phyloP scores from a whole-genome alignment of 805 yeast genomes.

The Yamadazyma olivae region DNA sequence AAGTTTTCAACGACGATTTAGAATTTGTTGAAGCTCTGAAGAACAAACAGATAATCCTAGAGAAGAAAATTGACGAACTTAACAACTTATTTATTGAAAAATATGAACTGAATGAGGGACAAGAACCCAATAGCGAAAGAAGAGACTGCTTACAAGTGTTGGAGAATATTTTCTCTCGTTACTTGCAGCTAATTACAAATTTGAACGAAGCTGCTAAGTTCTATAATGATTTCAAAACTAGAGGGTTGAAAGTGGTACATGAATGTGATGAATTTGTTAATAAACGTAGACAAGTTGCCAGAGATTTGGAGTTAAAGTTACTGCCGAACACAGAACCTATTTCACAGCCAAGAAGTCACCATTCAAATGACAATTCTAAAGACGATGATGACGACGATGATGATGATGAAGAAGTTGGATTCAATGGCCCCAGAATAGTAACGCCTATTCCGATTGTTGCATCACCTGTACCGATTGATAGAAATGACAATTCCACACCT shows the following conservation, averaged over 20 bases:
- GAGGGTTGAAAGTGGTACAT: slow-evolving; percentile 41
- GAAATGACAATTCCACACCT: slow-evolving; percentile 6
- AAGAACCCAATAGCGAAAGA: slow-evolving; percentile 31
- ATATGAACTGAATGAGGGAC: slow-evolving; percentile 13
- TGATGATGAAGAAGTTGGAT: not conserved
- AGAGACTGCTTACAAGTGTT: slow-evolving; percentile 49
- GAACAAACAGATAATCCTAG: slow-evolving; percentile 29
- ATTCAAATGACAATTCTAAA: not conserved
- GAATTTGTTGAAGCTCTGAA: slow-evolving; percentile 40
- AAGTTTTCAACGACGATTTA: slow-evolving; percentile 49
- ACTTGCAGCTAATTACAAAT: slow-evolving; percentile 55
- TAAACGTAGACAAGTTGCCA: slow-evolving; percentile 49
- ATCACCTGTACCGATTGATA: slow-evolving; percentile 5
- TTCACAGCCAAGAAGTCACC: slow-evolving; percentile 2
- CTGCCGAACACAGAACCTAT: slow-evolving; percentile 7
- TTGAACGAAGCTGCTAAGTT: slow-evolving; percentile 68
- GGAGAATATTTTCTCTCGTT: slow-evolving; percentile 49
- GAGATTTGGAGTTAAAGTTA: slow-evolving; percentile 41
- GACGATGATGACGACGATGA: slow-evolving; percentile 1
- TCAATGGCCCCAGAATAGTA: slow-evolving; percentile 3
- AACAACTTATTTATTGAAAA: slow-evolving; percentile 26
- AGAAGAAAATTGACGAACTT: slow-evolving; percentile 32
- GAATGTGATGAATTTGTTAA: slow-evolving; percentile 54
- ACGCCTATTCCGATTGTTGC: slow-evolving; percentile 13
- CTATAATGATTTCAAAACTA: slow-evolving; percentile 57